phyloP scores from a whole-genome alignment of 2,329 filamentous ascomycete genomes.

The Plectosphaerella sp. region DNA sequence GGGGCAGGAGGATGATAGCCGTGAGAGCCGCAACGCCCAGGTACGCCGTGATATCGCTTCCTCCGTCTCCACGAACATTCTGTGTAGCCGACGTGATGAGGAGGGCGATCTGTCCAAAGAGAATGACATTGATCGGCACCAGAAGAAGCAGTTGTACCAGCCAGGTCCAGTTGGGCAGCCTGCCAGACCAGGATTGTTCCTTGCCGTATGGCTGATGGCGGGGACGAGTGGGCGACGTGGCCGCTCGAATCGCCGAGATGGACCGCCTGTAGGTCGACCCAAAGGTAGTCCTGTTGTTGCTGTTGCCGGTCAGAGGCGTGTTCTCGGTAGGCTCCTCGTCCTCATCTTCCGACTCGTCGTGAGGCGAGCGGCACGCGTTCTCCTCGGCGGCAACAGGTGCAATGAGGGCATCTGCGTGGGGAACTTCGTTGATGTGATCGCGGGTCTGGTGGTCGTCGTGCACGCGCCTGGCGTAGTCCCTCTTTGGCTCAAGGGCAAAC shows the following conservation, averaged over 20 bases:
- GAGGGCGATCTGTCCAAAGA: constrained; percentile 73
- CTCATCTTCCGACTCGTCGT: constrained; percentile 17
- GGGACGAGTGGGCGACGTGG: not conserved
- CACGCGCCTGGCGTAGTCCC: constrained; percentile 59
- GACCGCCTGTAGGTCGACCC: constrained; percentile 51
- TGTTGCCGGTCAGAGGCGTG: constrained; percentile 39
- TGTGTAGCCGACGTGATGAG: constrained; percentile 66
- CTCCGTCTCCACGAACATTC: constrained; percentile 84
- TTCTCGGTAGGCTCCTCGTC: constrained; percentile 42
- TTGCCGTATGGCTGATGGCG: constrained; percentile 47
- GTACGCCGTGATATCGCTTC: constrained; percentile 66
- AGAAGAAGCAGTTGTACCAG: constrained; percentile 78
- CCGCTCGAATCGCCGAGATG: constrained; percentile 24
- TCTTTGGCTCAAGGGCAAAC: constrained; percentile 69
- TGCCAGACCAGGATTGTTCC: constrained; percentile 83
- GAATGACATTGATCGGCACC: constrained; percentile 70
- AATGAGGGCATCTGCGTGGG: constrained; percentile 30
- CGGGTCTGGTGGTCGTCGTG: constrained; percentile 43
- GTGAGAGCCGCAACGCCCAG: constrained; percentile 63
- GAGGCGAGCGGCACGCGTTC: constrained; percentile 15
- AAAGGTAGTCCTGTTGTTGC: constrained; percentile 44
- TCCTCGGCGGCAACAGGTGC: constrained; percentile 33
- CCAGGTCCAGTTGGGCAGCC: constrained; percentile 82
- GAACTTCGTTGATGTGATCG: constrained; percentile 26
- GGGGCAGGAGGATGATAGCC: constrained; percentile 68